A percentile compares a stretch with the other conserved stretches of the same genome.
These are phyloP conservation scores for Auxenochlorella pyrenoidosa DNA, from an alignment of 139 green algal genomes.

Conservation along the genomic window DNA sequence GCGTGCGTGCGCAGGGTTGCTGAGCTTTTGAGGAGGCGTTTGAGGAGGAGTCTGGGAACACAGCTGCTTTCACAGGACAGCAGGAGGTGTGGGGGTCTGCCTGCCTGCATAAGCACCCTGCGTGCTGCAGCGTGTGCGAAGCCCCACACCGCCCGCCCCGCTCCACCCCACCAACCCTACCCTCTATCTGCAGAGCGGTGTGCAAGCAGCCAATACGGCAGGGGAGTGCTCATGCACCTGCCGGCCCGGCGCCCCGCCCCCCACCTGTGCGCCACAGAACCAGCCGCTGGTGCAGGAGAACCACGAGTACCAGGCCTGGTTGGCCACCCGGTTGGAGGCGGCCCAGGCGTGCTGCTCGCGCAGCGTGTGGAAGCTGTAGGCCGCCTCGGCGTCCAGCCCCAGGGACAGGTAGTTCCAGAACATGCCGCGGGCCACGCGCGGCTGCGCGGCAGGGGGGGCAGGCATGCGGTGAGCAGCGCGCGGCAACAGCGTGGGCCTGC, in stretches of 20 bases:
- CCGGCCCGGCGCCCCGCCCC: too few relatives aligned
- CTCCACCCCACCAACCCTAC: too few relatives aligned
- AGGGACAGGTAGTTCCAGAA: constrained; percentile 91
- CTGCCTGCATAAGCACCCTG: too few relatives aligned
- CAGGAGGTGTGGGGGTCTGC: background rate
- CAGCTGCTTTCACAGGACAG: background rate
- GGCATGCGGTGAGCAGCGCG: background rate
- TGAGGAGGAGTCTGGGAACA: too few relatives aligned
- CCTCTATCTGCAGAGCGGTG: too few relatives aligned
- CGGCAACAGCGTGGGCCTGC: too few relatives aligned
- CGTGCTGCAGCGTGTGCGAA: too few relatives aligned
- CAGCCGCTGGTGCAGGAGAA: constrained; percentile 71
- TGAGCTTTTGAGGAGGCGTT: background rate
- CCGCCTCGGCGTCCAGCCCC: constrained; percentile 82
- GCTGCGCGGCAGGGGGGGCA: background rate
- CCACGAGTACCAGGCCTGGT: constrained; percentile 81
- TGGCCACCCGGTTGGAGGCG: constrained; percentile 55
- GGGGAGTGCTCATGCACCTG: too few relatives aligned
- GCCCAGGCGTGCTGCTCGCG: constrained; percentile 70
- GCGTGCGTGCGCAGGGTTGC: background rate
- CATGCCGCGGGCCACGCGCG: constrained; percentile 47
- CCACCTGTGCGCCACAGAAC: constrained; percentile 68
- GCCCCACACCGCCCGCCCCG: too few relatives aligned
- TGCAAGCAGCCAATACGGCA: too few relatives aligned
- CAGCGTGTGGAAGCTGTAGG: constrained; percentile 85